Conservation (phyloP, 352 stramenopile genomes). For the Pythium rishiriense region DNA sequence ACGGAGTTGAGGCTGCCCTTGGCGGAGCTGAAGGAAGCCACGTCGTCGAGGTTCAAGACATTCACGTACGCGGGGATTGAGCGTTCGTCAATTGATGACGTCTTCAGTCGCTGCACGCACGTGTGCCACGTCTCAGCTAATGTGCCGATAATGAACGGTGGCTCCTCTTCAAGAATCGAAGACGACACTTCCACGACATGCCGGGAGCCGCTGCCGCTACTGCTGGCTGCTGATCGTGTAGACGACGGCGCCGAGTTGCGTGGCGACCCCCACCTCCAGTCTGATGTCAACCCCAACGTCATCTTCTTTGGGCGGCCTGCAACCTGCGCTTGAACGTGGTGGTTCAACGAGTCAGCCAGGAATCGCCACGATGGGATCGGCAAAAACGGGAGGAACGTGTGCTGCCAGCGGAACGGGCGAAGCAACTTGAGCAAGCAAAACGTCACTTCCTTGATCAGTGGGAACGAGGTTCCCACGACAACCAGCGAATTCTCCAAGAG, state of each 20-base stretch:
- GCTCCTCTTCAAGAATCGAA: constrained; percentile 35
- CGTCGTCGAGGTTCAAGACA: constrained; percentile 65
- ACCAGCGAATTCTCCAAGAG: constrained; percentile 77
- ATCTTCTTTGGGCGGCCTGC: constrained; percentile 56
- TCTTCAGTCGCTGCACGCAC: constrained; percentile 49
- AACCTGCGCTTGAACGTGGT: constrained; percentile 54
- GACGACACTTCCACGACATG: not conserved
- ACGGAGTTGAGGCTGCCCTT: constrained; percentile 62
- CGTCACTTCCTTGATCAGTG: constrained; percentile 73
- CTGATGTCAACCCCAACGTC: constrained; percentile 53
- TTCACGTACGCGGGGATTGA: constrained; percentile 60
- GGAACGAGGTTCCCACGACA: constrained; percentile 70
- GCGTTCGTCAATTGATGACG: constrained; percentile 50
- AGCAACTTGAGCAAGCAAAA: constrained; percentile 71
- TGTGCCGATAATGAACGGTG: constrained; percentile 67
- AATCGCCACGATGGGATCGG: constrained; percentile 74
- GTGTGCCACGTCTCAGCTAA: constrained; percentile 71
- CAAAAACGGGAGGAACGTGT: constrained; percentile 77
- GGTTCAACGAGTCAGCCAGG: constrained; percentile 57
- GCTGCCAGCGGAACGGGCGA: constrained; percentile 79
- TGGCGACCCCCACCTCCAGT: constrained; percentile 64
- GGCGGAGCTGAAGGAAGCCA: constrained; percentile 48
- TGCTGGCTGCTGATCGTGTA: constrained; percentile 18
- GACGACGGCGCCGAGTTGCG: constrained; percentile 23
- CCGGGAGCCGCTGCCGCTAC: constrained; percentile 12